These are phyloP conservation scores for Mortierella sp. DNA, from an alignment of 371 early-diverging fungal genomes.

Conservation along the genomic window DNA sequence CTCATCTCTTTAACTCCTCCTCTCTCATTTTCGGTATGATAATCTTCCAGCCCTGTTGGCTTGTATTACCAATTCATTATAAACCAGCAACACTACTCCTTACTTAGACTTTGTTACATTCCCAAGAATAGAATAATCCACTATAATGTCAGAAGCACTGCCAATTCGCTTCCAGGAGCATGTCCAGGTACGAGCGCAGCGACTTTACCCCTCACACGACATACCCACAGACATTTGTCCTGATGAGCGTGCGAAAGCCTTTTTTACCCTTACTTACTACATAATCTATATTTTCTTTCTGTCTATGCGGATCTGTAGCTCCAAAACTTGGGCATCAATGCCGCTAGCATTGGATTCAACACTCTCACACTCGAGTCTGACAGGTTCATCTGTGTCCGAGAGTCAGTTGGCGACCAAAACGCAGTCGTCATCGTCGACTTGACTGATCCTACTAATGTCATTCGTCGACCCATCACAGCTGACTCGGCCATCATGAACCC, in stretches of 20 bases:
- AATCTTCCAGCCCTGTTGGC: neutral
- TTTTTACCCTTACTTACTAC: neutral
- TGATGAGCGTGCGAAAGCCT: neutral
- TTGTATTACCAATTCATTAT: neutral
- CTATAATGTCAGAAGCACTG: conserved; percentile 75
- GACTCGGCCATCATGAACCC: conserved; percentile 99
- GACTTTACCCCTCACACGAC: neutral
- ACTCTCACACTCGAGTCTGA: conserved; percentile 98
- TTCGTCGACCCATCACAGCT: conserved; percentile 95
- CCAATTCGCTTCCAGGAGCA: conserved; percentile 95
- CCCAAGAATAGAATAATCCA: conserved; percentile 1
- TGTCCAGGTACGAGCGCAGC: conserved; percentile 80
- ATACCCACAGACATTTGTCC: neutral
- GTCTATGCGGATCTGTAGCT: conserved; percentile 70
- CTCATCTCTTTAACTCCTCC: neutral
- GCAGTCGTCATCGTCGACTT: conserved; percentile 96
- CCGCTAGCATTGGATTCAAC: conserved; percentile 94
- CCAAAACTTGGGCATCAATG: conserved; percentile 90
- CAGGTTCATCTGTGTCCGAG: conserved; percentile 97
- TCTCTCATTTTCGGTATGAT: conserved; percentile 5
- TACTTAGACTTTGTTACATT: neutral
- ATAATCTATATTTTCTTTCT: neutral
- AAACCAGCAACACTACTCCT: neutral
- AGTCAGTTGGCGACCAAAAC: conserved; percentile 87
- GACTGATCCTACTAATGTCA: conserved; percentile 82